Evolutionary conservation across 345 rosid species (phyloP), one percentile per base, ranked within the genome.

Genomic region (Gossypium stocksii): DNA sequence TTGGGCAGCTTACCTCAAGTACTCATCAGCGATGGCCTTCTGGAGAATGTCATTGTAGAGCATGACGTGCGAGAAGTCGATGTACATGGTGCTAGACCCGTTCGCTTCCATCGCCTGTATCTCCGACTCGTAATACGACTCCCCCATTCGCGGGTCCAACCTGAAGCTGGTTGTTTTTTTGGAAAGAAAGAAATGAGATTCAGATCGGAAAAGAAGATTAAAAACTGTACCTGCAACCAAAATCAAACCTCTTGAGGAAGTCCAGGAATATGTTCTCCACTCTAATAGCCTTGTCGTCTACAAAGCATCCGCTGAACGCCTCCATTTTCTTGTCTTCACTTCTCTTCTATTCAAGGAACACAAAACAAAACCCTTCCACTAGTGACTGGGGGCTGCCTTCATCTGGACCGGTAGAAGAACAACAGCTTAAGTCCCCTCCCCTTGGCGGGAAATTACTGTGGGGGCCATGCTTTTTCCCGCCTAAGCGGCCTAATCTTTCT

Each of bases 51-150:
- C 95, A 70, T 85, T 91, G 71, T 79, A 90, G 53, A 69, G 83
- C 99, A 95, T 93, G 34, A 93, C 94, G 80, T 93, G 94, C 59
- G 94, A 80, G 88, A 93, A 95, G 82, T 95, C 94, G 69, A 93
- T 84, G 82, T 87, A 93, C 87, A 93, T 89, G 73, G 97, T 95
- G 43, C 80, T 86, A 0, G 97, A 91, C 77, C 93, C 99, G 67
- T 80, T 87, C 60, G 84, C 85, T 70, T 75, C 81, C 84, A 93
- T 95, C 2, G 86, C 87, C 23, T 89, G 97, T 29, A 90, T 82
- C 89, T 95, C 97, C 23, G 85, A 80, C 70, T 85, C 93, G 76
- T 93, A 95, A 68, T 83, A 78, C 3, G 84, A 73, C 27, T 82
- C 97, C 54, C 86, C 83, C n/a, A 78, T 67, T 60, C 82, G 83